Evolutionary conservation across 345 rosid species (phyloP), one percentile per base, ranked within the genome.

Genomic region (Carallia brachiata): DNA sequence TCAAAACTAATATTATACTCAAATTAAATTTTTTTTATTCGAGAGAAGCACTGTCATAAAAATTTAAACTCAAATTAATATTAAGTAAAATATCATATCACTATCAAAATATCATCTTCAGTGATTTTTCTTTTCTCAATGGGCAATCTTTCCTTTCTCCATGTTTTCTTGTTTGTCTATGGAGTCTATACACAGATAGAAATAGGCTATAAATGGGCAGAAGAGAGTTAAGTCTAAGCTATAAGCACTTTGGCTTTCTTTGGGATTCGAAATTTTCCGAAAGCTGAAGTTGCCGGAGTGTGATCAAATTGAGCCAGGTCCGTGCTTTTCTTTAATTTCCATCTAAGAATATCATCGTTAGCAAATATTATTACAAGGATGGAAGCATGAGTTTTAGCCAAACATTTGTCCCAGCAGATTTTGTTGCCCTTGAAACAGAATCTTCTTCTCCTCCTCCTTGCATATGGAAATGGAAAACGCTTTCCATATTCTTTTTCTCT

Each of bases 211-310:
- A 85, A 79, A 81, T 79, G 81, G 74, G 76, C 72, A n/a, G 75
- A 63, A 76, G 79, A 65, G 67, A 66, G 78, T 70, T 75, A 69
- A 52, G 73, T 53, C 67, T 34, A 57, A 62, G 50, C 73, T 61
- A 62, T 50, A 65, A 62, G 68, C 75, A 73, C 67, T 76, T 78
- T 71, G 76, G 73, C 62, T 28, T 79, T 85, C 84, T 85, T 89
- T 63, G 88, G 90, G 84, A 83, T 84, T 86, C 86, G 78, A 61
- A 73, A 82, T 76, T 91, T 87, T 85, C 88, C 89, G 90, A 85
- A 89, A 89, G 91, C 89, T 88, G 86, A 82, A 84, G 73, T 81
- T 55, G 77, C 87, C 86, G 82, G 85, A 83, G 77, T 65, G 78
- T 78, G 79, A 72, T 79, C 76, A 69, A 69, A 65, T 69, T 64